Conservation (phyloP, 1,139 yeast genomes). For the Pichia norvegensis region DNA sequence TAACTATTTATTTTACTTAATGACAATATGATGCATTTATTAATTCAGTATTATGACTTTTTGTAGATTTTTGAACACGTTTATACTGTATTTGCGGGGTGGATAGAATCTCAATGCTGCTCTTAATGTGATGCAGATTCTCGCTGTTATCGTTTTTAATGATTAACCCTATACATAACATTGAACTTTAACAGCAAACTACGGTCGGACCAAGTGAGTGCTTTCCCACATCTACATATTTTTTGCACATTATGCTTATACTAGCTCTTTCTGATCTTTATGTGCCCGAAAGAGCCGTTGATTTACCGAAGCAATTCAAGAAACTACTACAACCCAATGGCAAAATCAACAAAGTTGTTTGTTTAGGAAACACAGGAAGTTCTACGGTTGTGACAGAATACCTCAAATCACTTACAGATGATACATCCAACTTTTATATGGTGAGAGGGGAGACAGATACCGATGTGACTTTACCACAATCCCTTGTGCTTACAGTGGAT, state of each 20-base stretch:
- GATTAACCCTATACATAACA: too few relatives aligned
- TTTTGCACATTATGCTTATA: conserved; percentile 50
- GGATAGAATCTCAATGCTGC: too few relatives aligned
- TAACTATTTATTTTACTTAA: neutral
- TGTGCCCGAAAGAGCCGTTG: conserved; percentile 80
- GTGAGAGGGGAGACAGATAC: conserved; percentile 74
- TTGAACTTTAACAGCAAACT: neutral
- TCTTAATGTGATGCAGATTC: neutral
- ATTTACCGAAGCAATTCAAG: conserved; percentile 49
- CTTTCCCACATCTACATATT: neutral
- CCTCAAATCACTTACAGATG: conserved; percentile 60
- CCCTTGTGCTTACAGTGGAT: conserved; percentile 61
- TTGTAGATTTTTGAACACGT: neutral
- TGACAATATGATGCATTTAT: neutral
- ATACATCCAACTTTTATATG: conserved; percentile 41
- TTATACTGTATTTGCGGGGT: neutral
- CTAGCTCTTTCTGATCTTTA: conserved; percentile 85
- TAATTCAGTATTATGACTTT: neutral
- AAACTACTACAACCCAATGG: conserved; percentile 65
- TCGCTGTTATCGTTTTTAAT: neutral
- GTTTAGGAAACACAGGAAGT: conserved; percentile 80
- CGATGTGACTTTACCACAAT: conserved; percentile 52
- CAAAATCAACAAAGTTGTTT: conserved; percentile 75
- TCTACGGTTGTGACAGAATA: conserved; percentile 57
- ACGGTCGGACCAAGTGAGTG: too few relatives aligned